Base-by-base conservation (phyloP, 345 rosid genomes). In the Camelina neglecta region DNA sequence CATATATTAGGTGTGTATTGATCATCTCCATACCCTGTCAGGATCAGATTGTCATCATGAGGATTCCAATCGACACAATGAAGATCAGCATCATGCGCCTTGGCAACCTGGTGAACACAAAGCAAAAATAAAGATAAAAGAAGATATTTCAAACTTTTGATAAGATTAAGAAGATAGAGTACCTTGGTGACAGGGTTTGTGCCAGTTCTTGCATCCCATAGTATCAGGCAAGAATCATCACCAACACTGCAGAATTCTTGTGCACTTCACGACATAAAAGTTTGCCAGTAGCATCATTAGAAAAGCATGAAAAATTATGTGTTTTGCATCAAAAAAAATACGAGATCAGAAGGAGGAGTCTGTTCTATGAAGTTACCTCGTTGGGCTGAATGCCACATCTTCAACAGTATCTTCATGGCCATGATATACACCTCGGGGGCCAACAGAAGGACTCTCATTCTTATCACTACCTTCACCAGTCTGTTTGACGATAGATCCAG, bases 41-140 rank as follows among this genome's bases (percentile, higher is more conserved):
- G 75, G 73, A 95, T 89, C 77, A 93, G 86, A 80, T 91, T 92
- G 75, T 86, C 85, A 65, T 90, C 96, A 78, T 89, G 93, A 49
- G 94, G 93, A 79, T 88, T 95, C 99, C 99, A 91, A 73, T 95
- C 99, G 67, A 95, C 96, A 84, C 96, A 92, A 79, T 95, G 99
- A 71, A 95, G 94, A 82, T 95, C 99, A 67, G 94, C 96, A 82
- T 90, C 77, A 70, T 95, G 98, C 0, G 99, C 98, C 68, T 91
- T 95, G 62, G 91, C 98, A 70, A 95, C 98, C 98, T 95, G 86
- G 35, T 54, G 74, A 63, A 45, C 57, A 58, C 67, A 61, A 74
- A 47, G 54, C 39, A 45, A 2, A 7, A 63, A 3, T 49, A 45
- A 59, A 35, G 5, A 60, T 16, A 57, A 45, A 23, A 26, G 35